Evolutionary conservation across 257 asterid species (phyloP).

Genomic region (Rauvolfia tetraphylla): DNA sequence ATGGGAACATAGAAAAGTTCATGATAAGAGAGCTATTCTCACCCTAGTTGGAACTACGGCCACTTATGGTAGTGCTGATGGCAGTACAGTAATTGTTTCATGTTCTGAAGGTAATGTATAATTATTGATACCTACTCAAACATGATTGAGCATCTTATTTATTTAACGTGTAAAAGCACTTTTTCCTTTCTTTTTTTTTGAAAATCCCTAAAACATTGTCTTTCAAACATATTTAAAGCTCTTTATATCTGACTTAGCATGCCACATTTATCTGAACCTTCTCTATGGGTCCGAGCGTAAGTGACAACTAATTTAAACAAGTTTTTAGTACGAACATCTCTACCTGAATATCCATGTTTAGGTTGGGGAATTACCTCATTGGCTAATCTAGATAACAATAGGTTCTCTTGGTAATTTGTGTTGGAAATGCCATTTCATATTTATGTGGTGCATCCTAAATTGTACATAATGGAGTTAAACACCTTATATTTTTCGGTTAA

Average conservation of each 20-base stretch:
- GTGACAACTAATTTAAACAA: neutral
- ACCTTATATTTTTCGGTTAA: neutral
- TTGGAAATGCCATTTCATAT: neutral
- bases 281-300: neutral
- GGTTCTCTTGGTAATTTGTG: neutral
- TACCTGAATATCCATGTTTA: neutral
- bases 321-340: neutral
- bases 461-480: neutral
- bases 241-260: neutral
- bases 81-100: constrained; percentile 66
- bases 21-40: constrained; percentile 65
- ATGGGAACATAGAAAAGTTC: constrained; percentile 87
- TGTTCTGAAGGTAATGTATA: constrained; percentile 83
- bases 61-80: constrained; percentile 90
- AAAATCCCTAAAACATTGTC: neutral
- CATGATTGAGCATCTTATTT: neutral
- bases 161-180: neutral
- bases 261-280: neutral
- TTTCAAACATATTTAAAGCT: neutral
- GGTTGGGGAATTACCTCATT: neutral
- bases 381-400: too few relatives aligned
- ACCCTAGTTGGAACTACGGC: constrained; percentile 79
- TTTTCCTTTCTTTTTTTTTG: neutral
- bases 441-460: neutral
- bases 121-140: constrained; percentile 12